phyloP scores from a whole-genome alignment of 495 filamentous ascomycete genomes.

The Penicillium crystallinum region DNA sequence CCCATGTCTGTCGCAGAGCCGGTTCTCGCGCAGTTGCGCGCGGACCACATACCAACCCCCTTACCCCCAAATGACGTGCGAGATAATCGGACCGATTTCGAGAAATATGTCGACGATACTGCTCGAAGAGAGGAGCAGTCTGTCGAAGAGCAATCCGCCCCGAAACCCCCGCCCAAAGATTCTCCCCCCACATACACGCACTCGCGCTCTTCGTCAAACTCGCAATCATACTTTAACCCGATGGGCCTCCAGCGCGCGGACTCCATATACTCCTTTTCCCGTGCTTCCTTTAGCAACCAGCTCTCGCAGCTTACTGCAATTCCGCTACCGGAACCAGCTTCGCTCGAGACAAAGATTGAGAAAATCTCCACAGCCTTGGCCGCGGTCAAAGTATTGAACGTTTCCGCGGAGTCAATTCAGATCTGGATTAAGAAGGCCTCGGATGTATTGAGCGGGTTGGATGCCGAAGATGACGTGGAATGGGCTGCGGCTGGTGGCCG shows the following conservation, averaged over 20 bases:
- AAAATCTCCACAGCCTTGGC: slow-evolving; percentile 74
- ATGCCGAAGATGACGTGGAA: slow-evolving; percentile 93
- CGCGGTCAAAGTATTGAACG: slow-evolving; percentile 70
- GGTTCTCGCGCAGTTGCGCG: slow-evolving; percentile 20
- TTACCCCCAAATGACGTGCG: slow-evolving; percentile 7
- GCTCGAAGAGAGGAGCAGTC: slow-evolving; percentile 31
- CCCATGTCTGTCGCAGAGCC: slow-evolving; percentile 34
- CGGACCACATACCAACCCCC: slow-evolving; percentile 8
- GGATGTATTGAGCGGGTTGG: slow-evolving; percentile 76
- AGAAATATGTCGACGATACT: slow-evolving; percentile 43
- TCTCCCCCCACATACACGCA: slow-evolving; percentile 23
- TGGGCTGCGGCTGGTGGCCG: slow-evolving; percentile 93
- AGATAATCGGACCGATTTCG: slow-evolving; percentile 36
- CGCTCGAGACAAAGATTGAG: slow-evolving; percentile 72
- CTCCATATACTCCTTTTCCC: slow-evolving; percentile 84
- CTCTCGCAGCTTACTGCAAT: slow-evolving; percentile 82
- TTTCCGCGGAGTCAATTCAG: slow-evolving; percentile 82
- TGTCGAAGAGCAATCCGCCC: slow-evolving; percentile 19
- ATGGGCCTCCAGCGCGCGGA: slow-evolving; percentile 53
- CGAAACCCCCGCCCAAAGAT: slow-evolving; percentile 41
- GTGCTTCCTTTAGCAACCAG: slow-evolving; percentile 85
- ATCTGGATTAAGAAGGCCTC: slow-evolving; percentile 88
- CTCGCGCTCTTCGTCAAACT: slow-evolving; percentile 38
- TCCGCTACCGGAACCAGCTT: slow-evolving; percentile 73
- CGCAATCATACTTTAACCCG: slow-evolving; percentile 50